Base-by-base conservation (phyloP, 768 basidiomycete genomes). In the Suillus subluteus region DNA sequence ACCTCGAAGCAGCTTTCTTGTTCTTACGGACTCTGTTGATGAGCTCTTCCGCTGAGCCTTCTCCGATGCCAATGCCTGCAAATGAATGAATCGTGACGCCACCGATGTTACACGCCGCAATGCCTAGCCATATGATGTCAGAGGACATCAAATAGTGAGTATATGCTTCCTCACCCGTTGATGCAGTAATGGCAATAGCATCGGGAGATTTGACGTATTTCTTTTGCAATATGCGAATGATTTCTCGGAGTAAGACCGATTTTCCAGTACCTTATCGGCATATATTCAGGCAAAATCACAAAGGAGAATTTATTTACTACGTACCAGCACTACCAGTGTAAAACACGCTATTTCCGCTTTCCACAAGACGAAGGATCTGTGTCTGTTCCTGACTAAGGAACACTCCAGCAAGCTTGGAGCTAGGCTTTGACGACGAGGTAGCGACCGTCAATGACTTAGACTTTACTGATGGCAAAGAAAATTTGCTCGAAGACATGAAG, bases 261-360 rank as follows among this genome's bases (percentile, higher is more conserved):
- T 99, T 99, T 58, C 97, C 97, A 15, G 97, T 98, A 68, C 97
- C 97, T 98, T 61, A 62, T 35, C 38, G 18, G n/a, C 65, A 66
- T 43, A 66, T 67, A 66, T 72, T 71, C 73, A 71, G 66, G 55
- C 40, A 65, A 50, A 67, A 64, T 62, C 55, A 63, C n/a, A 46
- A 58, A 43, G 21, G 68, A 65, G 11, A 32, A 54, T 58, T 21
- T 50, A 46, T 18, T 44, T 41, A 52, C 58, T 58, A 78, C 89
- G 69, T 69, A 98, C 96, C 97, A 66, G 98, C 98, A 81, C 93
- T 95, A 35, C 98, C 98, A 2, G 97, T 99, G 77, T 98, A 99
- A 73, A 99, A 99, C 38, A 99, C 73, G 72, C 89, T 97, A 56
- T 88, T 77, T 3, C 87, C 88, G 15, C 86, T 81, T 41, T 89